phyloP scores from a whole-genome alignment of 2,329 filamentous ascomycete species.

The Aspergillus sp. region DNA sequence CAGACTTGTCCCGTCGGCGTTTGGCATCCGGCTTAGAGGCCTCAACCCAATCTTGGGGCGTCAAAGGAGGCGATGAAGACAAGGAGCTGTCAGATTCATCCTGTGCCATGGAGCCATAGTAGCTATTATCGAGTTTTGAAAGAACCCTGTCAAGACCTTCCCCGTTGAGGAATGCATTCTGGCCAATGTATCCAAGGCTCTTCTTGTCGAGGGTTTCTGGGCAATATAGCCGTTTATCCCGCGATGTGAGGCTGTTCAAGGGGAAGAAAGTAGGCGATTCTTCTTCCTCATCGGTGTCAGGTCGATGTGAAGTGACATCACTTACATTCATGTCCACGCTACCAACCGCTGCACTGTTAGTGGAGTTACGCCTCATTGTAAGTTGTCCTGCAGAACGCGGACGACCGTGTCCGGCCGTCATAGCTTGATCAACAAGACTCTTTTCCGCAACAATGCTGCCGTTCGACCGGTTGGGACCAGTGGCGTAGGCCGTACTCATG shows the following conservation, averaged over 20 bases:
- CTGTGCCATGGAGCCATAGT: slow-evolving; percentile 23
- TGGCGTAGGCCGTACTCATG: slow-evolving; percentile 43
- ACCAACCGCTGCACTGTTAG: slow-evolving; percentile 30
- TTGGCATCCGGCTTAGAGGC: slow-evolving; percentile 35
- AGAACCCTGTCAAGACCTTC: slow-evolving; percentile 24
- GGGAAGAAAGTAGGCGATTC: slow-evolving; percentile 36
- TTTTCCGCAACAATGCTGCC: slow-evolving; percentile 36
- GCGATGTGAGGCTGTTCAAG: slow-evolving; percentile 30
- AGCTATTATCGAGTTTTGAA: slow-evolving; percentile 25
- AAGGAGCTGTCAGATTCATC: slow-evolving; percentile 12
- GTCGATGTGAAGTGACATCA: slow-evolving; percentile 31
- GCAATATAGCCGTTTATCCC: slow-evolving; percentile 27
- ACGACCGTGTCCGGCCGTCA: slow-evolving; percentile 27
- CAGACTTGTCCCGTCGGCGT: slow-evolving; percentile 18
- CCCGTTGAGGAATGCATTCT: slow-evolving; percentile 24
- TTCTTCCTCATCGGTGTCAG: slow-evolving; percentile 20
- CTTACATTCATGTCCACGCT: slow-evolving; percentile 37
- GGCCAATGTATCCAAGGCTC: slow-evolving; percentile 23
- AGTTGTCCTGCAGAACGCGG: slow-evolving; percentile 40
- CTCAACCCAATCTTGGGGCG: slow-evolving; percentile 46
- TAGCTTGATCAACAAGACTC: slow-evolving; percentile 26
- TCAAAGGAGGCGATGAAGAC: slow-evolving; percentile 36
- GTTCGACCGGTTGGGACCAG: slow-evolving; percentile 35
- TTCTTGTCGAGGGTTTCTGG: slow-evolving; percentile 28
- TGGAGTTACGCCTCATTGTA: slow-evolving; percentile 33